Percentiles rank a stretch among this genome's conserved stretches.
Evolutionary conservation across 1,139 yeast genomes (phyloP).

Genomic region (Saccharomyces pastorianus): DNA sequence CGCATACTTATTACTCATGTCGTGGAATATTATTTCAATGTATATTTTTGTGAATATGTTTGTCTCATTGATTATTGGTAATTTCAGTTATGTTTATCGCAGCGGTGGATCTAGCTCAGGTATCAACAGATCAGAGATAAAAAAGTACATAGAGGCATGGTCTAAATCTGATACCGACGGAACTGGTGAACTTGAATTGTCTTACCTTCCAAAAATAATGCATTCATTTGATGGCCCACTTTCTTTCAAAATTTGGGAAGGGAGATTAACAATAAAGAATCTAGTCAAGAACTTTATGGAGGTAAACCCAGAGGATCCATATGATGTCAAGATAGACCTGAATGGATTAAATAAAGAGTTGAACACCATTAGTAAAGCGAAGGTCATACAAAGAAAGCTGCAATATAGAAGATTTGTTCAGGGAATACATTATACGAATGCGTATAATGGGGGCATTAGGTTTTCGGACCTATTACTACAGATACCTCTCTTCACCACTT

Average conservation of each 20-base stretch:
- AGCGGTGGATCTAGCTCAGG: conserved; percentile 44
- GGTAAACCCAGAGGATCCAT: conserved; percentile 45
- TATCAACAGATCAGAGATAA: conserved; percentile 64
- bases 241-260: conserved; percentile 59
- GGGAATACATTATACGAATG: conserved; percentile 51
- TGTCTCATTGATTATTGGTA: conserved; percentile 82
- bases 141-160: conserved; percentile 73
- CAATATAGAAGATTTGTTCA: conserved; percentile 54
- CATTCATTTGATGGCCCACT: conserved; percentile 64
- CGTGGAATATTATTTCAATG: conserved; percentile 92
- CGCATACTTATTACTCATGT: conserved; percentile 68
- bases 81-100: conserved; percentile 77
- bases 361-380: conserved; percentile 43
- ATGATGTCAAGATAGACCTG: conserved; percentile 47
- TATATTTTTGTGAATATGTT: conserved; percentile 88
- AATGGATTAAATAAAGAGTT: conserved; percentile 40
- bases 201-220: conserved; percentile 51
- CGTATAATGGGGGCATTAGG: conserved; percentile 48
- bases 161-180: conserved; percentile 69
- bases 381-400: conserved; percentile 44
- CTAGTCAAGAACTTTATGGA: conserved; percentile 46
- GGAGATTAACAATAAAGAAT: conserved; percentile 44
- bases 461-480: conserved; percentile 59
- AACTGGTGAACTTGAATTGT: conserved; percentile 57
- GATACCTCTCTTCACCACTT: conserved; percentile 67